Conservation (phyloP, 495 filamentous ascomycete genomes). For the Xylaria grammica region DNA sequence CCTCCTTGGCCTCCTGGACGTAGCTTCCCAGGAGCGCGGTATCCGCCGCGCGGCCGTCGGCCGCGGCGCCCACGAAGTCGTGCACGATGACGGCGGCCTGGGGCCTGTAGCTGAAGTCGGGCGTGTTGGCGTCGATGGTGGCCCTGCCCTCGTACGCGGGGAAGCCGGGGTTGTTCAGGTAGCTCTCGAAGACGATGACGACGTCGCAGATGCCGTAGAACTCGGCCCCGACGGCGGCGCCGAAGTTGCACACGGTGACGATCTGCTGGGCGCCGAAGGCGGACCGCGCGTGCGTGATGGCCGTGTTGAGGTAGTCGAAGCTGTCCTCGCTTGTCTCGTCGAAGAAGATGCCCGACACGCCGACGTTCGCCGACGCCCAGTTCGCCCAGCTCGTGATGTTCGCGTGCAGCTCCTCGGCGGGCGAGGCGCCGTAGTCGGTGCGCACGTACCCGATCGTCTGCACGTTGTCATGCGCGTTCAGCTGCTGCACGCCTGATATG, state of each 20-base stretch:
- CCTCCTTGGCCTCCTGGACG: conserved; percentile 5
- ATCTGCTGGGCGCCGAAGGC: conserved; percentile 11
- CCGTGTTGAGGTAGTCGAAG: conserved; percentile 4
- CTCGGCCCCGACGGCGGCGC: neutral
- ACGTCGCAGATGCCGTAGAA: conserved; percentile 20
- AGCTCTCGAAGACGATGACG: conserved; percentile 17
- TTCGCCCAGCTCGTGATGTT: conserved; percentile 49
- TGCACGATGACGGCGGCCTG: conserved; percentile 16
- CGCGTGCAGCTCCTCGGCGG: conserved; percentile 35
- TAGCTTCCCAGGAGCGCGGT: conserved; percentile 2
- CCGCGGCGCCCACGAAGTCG: conserved; percentile 4
- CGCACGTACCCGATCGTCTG: conserved; percentile 56
- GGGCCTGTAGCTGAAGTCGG: neutral
- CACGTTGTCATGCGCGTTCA: conserved; percentile 51
- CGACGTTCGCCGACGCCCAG: conserved; percentile 40
- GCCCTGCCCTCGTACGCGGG: conserved; percentile 6
- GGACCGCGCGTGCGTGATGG: conserved; percentile 3
- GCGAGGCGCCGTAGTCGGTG: conserved; percentile 40
- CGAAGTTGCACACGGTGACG: conserved; percentile 19
- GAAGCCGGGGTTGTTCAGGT: neutral
- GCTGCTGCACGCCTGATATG: conserved; percentile 40
- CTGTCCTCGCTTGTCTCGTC: conserved; percentile 25
- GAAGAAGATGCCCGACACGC: conserved; percentile 37
- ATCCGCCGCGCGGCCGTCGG: conserved; percentile 10
- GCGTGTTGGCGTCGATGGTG: conserved; percentile 15